phyloP scores from a whole-genome alignment of 306 rosid species.

The Arachis stenosperma region DNA sequence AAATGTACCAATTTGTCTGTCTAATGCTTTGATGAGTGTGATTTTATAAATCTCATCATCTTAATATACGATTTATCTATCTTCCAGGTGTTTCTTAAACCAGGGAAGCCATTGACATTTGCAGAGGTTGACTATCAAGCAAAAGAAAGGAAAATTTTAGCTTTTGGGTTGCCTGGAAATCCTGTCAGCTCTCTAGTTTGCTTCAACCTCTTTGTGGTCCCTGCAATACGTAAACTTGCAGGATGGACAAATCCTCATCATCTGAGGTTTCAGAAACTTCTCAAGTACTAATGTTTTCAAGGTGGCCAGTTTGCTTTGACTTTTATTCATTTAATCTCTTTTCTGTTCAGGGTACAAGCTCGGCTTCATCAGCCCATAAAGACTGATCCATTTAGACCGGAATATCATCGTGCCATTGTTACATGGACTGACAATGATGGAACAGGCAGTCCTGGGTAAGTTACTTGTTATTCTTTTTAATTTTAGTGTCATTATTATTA shows the following conservation, averaged over 20 bases:
- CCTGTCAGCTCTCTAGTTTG: constrained; percentile 89
- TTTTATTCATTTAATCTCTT: constrained; percentile 31
- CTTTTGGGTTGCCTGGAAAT: constrained; percentile 95
- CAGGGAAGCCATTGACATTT: constrained; percentile 91
- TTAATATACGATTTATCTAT: constrained; percentile 25
- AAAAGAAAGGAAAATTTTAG: constrained; percentile 61
- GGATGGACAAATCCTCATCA: constrained; percentile 84
- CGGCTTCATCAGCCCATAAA: constrained; percentile 64
- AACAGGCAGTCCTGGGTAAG: constrained; percentile 86
- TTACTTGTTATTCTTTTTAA: constrained; percentile 27
- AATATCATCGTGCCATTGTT: constrained; percentile 74
- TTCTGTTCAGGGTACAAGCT: constrained; percentile 71
- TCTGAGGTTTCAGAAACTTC: constrained; percentile 61
- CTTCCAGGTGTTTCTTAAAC: constrained; percentile 82
- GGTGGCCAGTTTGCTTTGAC: constrained; percentile 29
- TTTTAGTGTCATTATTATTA: too few species aligned
- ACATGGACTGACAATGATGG: constrained; percentile 85
- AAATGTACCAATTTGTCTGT: constrained; percentile 7
- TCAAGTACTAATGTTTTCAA: constrained; percentile 4
- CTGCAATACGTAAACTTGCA: constrained; percentile 76
- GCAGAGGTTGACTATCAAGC: constrained; percentile 62
- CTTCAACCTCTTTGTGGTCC: constrained; percentile 88
- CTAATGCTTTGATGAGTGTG: constrained; percentile 27
- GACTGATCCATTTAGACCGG: constrained; percentile 75
- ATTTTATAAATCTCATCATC: constrained; percentile 28